Percentiles rank a stretch among this genome's conserved stretches.
Conservation (phyloP, 169 alveolate species). For the Plasmodium coatneyi region DNA sequence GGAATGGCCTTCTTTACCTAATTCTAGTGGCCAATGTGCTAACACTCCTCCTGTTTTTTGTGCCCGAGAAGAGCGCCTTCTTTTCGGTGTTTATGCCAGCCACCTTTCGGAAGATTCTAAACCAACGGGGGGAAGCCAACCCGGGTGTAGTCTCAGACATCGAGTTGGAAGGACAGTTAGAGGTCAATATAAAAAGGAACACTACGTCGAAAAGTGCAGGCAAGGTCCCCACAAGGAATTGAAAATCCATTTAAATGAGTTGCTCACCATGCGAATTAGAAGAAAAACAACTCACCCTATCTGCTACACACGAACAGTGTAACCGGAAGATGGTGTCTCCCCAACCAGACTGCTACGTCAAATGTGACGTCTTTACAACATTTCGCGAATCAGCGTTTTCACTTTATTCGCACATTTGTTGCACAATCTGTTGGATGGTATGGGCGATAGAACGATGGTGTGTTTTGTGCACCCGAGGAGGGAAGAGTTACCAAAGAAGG, state of each 20-base stretch:
- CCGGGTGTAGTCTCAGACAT: neutral
- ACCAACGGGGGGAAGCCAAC: neutral
- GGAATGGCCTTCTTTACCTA: neutral
- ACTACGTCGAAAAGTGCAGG: neutral
- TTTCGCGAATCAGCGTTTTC: neutral
- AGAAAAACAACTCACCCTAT: neutral
- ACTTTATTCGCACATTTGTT: neutral
- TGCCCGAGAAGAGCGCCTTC: slow-evolving; percentile 8
- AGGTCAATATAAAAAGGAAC: neutral
- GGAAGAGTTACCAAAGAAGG: neutral
- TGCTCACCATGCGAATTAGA: neutral
- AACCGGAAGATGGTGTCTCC: neutral
- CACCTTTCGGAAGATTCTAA: neutral
- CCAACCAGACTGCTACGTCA: neutral
- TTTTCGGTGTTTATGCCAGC: neutral
- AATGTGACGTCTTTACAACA: neutral
- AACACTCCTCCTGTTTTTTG: slow-evolving; percentile 1
- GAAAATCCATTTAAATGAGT: neutral
- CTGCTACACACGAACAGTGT: neutral
- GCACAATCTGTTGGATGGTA: neutral
- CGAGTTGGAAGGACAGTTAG: neutral
- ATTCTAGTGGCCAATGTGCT: neutral
- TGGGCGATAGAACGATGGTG: neutral
- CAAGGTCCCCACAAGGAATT: neutral
- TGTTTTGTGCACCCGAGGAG: neutral